A percentile compares a stretch with the other conserved stretches of the same genome.
phyloP scores from a whole-genome alignment of 768 basidiomycete species.

The Dacryopinax spathularia region DNA sequence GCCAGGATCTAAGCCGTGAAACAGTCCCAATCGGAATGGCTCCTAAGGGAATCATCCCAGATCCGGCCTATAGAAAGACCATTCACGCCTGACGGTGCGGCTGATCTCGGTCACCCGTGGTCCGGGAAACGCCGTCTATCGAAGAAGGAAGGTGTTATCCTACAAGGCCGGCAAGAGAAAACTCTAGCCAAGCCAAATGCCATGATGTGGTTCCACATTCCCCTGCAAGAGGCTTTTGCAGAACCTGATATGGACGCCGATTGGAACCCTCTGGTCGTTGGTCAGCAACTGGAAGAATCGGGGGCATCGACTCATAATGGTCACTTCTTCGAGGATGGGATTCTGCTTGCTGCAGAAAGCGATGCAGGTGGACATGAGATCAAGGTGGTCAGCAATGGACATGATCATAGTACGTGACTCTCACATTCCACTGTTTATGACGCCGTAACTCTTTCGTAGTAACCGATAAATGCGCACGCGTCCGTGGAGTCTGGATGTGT shows the following conservation, averaged over 20 bases:
- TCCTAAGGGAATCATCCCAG: conserved; percentile 58
- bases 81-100: conserved; percentile 59
- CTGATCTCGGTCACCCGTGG: conserved; percentile 58
- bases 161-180: conserved; percentile 39
- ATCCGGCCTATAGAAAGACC: conserved; percentile 69
- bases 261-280: conserved; percentile 54
- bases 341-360: conserved; percentile 59
- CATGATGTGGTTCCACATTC: conserved; percentile 96
- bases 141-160: conserved; percentile 24
- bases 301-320: conserved; percentile 58
- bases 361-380: conserved; percentile 56
- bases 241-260: conserved; percentile 49
- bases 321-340: conserved; percentile 71
- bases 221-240: conserved; percentile 67
- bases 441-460: conserved; percentile 29
- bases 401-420: conserved; percentile 57
- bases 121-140: conserved; percentile 31
- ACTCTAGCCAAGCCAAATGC: conserved; percentile 85
- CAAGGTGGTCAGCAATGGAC: conserved; percentile 81
- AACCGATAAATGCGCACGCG: conserved; percentile 75
- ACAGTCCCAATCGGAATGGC: conserved; percentile 80
- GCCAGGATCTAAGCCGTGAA: neutral
- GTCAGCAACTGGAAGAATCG: conserved; percentile 43
- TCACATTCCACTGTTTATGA: neutral
- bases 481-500: conserved; percentile 81